Evolutionary conservation across 2,329 filamentous ascomycete species (phyloP), one percentile per base, ranked within the genome.

Genomic region (Fusarium incarnatum): DNA sequence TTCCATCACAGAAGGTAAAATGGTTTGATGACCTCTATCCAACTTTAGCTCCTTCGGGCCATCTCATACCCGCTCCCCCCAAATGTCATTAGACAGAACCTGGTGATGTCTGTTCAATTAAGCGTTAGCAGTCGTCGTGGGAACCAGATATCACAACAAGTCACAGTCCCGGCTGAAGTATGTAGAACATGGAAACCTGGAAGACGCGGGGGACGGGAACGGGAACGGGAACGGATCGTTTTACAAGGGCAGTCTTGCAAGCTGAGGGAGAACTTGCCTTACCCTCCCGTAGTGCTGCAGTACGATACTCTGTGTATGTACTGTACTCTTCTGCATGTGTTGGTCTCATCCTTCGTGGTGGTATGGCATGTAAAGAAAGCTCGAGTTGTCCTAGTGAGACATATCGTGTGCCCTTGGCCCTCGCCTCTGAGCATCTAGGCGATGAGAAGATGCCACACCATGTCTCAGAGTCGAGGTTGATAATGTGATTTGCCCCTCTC

Each of bases 11-110:
- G 42, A 49, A 30, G 13, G 41, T 20, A 50, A 40, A 42, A 40
- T 34, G 34, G 23, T 6, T 23, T 23, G 27, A 34, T 12, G 23
- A 45, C 20, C 22, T 45, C 20, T 61, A n/a, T 40, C 13, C 60
- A 41, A 45, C 28, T 37, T 46, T 69, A 57, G 47, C 30, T 41
- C 55, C 47, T 27, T 67, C 53, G 49, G 67, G 62, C 54, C 63
- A 42, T 71, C 58, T 44, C 62, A 41, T 63, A 63, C 67, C 67
- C 67, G 62, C 62, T 70, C 62, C 67, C 28, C 28, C 67, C 67
- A 59, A 47, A 56, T 70, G 28, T 37, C 32, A 46, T 50, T 69
- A 69, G 60, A 57, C 18, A 60, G 47, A 56, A 25, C 27, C 60
- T 32, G 42, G 45, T 70, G 42, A 57, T 70, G 40, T 56, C 50